Percentiles rank a stretch among this genome's conserved stretches.
Conservation (phyloP, 305 asterid species). For the Salvia sclarea region DNA sequence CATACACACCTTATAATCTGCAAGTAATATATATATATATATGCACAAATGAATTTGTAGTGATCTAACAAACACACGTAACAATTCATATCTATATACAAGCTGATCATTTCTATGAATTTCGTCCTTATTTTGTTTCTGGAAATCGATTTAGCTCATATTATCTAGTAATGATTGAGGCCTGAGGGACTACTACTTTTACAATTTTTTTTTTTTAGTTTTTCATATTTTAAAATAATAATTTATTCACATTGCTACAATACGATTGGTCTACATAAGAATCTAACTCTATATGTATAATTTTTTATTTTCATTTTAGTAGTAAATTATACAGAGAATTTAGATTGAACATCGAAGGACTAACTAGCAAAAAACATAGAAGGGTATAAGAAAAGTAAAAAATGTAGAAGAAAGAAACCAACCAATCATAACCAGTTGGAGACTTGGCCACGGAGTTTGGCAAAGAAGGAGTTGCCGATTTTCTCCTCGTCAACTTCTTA, state of each 20-base stretch:
- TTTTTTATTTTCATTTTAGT: too few relatives aligned
- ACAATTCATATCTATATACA: too few relatives aligned
- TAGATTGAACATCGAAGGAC: constrained; percentile 12
- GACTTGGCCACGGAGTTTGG: constrained; percentile 34
- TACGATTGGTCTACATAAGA: too few relatives aligned
- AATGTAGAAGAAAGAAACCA: not conserved
- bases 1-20: not conserved
- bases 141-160: too few relatives aligned
- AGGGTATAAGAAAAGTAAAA: not conserved
- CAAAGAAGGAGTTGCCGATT: constrained; percentile 33
- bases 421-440: constrained; percentile 67
- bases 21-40: not conserved
- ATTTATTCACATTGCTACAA: too few relatives aligned
- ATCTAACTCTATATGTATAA: too few relatives aligned
- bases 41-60: not conserved
- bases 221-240: too few relatives aligned
- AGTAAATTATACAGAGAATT: not conserved
- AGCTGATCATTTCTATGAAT: too few relatives aligned
- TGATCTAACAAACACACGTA: not conserved
- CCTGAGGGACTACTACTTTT: too few relatives aligned
- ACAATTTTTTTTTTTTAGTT: too few relatives aligned
- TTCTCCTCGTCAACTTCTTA: constrained; percentile 51
- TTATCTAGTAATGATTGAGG: too few relatives aligned
- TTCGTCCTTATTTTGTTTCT: too few relatives aligned
- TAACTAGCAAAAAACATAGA: constrained; percentile 8